phyloP scores from a whole-genome alignment of 306 rosid genomes.

The Cicer cuneatum region DNA sequence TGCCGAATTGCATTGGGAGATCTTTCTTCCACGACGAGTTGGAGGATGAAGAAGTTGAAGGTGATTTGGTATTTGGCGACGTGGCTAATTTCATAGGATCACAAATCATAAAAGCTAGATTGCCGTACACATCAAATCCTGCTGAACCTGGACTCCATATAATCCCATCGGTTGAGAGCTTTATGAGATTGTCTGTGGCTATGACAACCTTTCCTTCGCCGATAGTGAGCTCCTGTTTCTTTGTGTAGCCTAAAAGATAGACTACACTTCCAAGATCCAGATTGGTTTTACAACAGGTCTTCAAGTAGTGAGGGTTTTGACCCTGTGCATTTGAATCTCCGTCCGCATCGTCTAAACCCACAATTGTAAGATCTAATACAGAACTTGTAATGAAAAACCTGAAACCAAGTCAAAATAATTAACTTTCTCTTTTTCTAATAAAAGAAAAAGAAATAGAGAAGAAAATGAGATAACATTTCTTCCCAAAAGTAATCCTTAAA shows the following conservation, averaged over 20 bases:
- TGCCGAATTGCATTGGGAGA: slow-evolving; percentile 86
- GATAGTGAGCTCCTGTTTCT: slow-evolving; percentile 73
- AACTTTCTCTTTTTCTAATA: background rate
- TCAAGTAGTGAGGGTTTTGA: slow-evolving; percentile 72
- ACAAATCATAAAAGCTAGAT: slow-evolving; percentile 95
- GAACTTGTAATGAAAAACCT: slow-evolving; percentile 98
- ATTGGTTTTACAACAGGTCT: slow-evolving; percentile 80
- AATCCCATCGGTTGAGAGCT: slow-evolving; percentile 84
- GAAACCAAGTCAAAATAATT: slow-evolving; percentile 48
- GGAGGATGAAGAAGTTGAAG: slow-evolving; percentile 80
- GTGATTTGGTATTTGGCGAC: slow-evolving; percentile 85
- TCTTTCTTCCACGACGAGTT: slow-evolving; percentile 89
- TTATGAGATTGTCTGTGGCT: slow-evolving; percentile 95
- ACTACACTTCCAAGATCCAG: slow-evolving; percentile 87
- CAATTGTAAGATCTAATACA: slow-evolving; percentile 94
- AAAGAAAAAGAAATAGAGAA: too few relatives aligned
- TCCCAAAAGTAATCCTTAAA: too few relatives aligned
- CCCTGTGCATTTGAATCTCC: slow-evolving; percentile 83
- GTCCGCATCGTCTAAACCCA: slow-evolving; percentile 83
- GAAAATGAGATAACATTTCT: too few relatives aligned
- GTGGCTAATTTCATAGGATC: slow-evolving; percentile 99
- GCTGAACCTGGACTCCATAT: slow-evolving; percentile 93
- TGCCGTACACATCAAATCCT: slow-evolving; percentile 90
- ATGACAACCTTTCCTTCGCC: slow-evolving; percentile 96
- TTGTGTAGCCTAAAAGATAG: slow-evolving; percentile 85